A percentile compares a stretch with the other conserved stretches of the same genome.
Conservation (phyloP, 2,329 filamentous ascomycete species). For the Paecilomyces variotii region DNA sequence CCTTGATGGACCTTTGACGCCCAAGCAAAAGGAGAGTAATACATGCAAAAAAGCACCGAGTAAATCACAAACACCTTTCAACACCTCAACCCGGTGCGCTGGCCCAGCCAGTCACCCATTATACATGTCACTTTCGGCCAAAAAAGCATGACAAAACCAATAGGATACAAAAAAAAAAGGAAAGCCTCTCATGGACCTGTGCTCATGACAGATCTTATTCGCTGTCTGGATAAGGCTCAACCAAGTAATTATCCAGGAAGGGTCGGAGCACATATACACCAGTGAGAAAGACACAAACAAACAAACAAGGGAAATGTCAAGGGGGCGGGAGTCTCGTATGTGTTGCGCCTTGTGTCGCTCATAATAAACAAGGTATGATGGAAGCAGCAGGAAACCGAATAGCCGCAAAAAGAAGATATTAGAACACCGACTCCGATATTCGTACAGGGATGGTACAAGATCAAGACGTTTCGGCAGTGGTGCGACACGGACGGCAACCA, state of each 20-base stretch:
- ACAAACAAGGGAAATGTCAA: background rate
- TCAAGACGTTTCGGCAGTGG: background rate
- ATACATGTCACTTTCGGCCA: background rate
- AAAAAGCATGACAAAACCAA: background rate
- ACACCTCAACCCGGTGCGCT: background rate
- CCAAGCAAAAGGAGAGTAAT: background rate
- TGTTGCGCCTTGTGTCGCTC: background rate
- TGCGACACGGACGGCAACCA: background rate
- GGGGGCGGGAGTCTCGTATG: background rate
- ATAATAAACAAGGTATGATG: background rate
- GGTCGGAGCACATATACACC: background rate
- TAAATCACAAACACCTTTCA: background rate
- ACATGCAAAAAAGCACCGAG: background rate
- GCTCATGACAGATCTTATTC: background rate
- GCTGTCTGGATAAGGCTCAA: background rate
- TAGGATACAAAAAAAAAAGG: background rate
- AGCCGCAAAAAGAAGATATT: background rate
- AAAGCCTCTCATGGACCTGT: background rate
- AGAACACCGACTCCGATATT: background rate
- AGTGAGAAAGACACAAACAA: background rate
- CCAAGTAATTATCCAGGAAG: background rate
- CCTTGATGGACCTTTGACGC: background rate
- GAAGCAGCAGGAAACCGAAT: background rate
- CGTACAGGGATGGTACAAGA: background rate
- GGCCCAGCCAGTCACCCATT: background rate